phyloP scores from a whole-genome alignment of 2,329 filamentous ascomycete genomes.

The Chaetomiaceae sp. region DNA sequence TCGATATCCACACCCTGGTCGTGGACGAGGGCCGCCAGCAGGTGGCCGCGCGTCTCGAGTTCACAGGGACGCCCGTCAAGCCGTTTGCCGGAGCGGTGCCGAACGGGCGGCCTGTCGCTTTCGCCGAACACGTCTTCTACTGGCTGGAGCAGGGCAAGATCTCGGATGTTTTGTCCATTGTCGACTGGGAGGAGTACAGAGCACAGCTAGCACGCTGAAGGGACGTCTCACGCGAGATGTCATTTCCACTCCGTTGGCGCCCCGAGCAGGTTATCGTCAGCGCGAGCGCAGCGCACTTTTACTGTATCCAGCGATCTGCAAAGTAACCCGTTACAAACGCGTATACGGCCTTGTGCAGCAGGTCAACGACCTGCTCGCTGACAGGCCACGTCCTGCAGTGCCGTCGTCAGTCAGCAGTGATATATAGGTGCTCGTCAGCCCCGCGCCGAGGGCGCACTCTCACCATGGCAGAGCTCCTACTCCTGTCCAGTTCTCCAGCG shows the following conservation, averaged over 20 bases:
- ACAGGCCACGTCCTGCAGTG: constrained; percentile 19
- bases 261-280: too few relatives aligned
- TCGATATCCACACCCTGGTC: constrained; percentile 14
- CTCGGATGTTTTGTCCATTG: constrained; percentile 16
- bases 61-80: constrained; percentile 19
- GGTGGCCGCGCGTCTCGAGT: constrained; percentile 19
- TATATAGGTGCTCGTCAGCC: not conserved
- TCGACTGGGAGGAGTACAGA: constrained; percentile 22
- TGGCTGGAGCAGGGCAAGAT: constrained; percentile 23
- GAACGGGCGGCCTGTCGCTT: constrained; percentile 16
- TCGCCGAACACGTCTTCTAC: constrained; percentile 22
- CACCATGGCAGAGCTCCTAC: constrained; percentile 19
- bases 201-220: constrained; percentile 11
- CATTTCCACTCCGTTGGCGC: too few relatives aligned
- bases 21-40: constrained; percentile 18
- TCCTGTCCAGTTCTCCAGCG: constrained; percentile 21
- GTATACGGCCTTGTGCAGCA: constrained; percentile 19
- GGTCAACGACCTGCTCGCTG: constrained; percentile 19
- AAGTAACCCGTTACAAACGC: constrained; percentile 20
- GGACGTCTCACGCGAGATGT: too few relatives aligned
- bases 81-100: constrained; percentile 15
- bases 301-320: constrained; percentile 17
- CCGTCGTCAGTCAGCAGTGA: not conserved
- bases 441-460: not conserved
- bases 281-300: too few relatives aligned